A percentile compares a stretch with the other conserved stretches of the same genome.
These are phyloP conservation scores for Endoconidiophora polonica DNA, from an alignment of 2,329 filamentous ascomycete genomes.

Conservation along the genomic window DNA sequence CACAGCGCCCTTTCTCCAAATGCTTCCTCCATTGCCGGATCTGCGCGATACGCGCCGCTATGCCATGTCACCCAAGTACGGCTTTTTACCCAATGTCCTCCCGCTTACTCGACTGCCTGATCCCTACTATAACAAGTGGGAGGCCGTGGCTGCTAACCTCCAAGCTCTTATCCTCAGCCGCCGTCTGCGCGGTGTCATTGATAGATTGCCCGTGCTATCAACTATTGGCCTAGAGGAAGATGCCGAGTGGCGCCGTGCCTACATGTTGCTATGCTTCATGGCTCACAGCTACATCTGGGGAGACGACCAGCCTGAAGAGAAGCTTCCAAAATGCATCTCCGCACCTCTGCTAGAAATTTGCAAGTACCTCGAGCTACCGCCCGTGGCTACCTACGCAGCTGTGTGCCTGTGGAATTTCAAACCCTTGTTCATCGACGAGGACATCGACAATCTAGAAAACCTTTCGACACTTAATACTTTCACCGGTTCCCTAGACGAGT, in stretches of 20 bases:
- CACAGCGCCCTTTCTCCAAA: slow-evolving; percentile 16
- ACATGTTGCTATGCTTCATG: slow-evolving; percentile 79
- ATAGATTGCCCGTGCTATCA: slow-evolving; percentile 67
- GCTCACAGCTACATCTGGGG: slow-evolving; percentile 95
- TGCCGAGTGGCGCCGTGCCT: slow-evolving; percentile 85
- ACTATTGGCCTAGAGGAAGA: slow-evolving; percentile 68
- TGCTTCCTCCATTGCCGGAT: slow-evolving; percentile 44
- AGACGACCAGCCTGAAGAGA: slow-evolving; percentile 64
- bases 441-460: slow-evolving; percentile 70
- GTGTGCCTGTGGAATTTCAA: slow-evolving; percentile 96
- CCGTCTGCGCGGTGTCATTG: slow-evolving; percentile 62
- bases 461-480: slow-evolving; percentile 78
- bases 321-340: slow-evolving; percentile 65
- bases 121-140: slow-evolving; percentile 90
- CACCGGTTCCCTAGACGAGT: slow-evolving; percentile 87
- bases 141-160: slow-evolving; percentile 68
- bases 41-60: slow-evolving; percentile 46
- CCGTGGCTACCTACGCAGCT: slow-evolving; percentile 85
- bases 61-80: slow-evolving; percentile 59
- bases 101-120: slow-evolving; percentile 71
- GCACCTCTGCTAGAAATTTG: slow-evolving; percentile 68
- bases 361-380: slow-evolving; percentile 64
- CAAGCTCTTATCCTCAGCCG: slow-evolving; percentile 76
- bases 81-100: slow-evolving; percentile 71
- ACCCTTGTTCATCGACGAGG: slow-evolving; percentile 70